Evolutionary conservation across 768 basidiomycete species (phyloP).

Genomic region (Podaxis sp.): DNA sequence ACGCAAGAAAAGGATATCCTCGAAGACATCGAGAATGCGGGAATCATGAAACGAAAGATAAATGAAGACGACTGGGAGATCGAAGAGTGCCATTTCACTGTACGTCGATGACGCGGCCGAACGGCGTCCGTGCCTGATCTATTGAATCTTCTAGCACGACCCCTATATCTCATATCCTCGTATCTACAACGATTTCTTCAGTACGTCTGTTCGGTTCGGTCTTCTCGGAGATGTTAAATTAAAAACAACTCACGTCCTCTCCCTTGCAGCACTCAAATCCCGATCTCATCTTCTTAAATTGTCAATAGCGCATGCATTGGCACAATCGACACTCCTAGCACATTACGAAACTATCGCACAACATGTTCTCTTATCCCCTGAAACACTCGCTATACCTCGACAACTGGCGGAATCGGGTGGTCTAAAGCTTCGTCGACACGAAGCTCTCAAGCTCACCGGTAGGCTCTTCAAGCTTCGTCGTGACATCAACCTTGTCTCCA

Average conservation of each 20-base stretch:
- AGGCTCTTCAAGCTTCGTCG: slow-evolving; percentile 82
- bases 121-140: slow-evolving; percentile 8
- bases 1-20: slow-evolving; percentile 77
- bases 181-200: slow-evolving; percentile 96
- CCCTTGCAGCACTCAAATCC: slow-evolving; percentile 75
- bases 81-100: slow-evolving; percentile 89
- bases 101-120: slow-evolving; percentile 33
- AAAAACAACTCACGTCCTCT: neutral
- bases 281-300: slow-evolving; percentile 88
- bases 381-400: slow-evolving; percentile 77
- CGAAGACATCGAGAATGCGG: slow-evolving; percentile 78
- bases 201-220: slow-evolving; percentile 43
- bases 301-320: slow-evolving; percentile 92
- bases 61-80: slow-evolving; percentile 82
- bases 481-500: slow-evolving; percentile 89
- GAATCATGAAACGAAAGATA: slow-evolving; percentile 60
- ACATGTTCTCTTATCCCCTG: slow-evolving; percentile 72
- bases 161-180: slow-evolving; percentile 80
- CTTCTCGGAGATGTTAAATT: neutral
- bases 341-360: slow-evolving; percentile 81
- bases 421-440: slow-evolving; percentile 70
- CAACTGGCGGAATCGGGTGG: slow-evolving; percentile 79
- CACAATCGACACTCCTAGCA: slow-evolving; percentile 90
- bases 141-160: slow-evolving; percentile 58
- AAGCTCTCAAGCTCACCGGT: slow-evolving; percentile 86